Evolutionary conservation across 2,329 filamentous ascomycete species (phyloP).

Genomic region (Monosporascus sp.): DNA sequence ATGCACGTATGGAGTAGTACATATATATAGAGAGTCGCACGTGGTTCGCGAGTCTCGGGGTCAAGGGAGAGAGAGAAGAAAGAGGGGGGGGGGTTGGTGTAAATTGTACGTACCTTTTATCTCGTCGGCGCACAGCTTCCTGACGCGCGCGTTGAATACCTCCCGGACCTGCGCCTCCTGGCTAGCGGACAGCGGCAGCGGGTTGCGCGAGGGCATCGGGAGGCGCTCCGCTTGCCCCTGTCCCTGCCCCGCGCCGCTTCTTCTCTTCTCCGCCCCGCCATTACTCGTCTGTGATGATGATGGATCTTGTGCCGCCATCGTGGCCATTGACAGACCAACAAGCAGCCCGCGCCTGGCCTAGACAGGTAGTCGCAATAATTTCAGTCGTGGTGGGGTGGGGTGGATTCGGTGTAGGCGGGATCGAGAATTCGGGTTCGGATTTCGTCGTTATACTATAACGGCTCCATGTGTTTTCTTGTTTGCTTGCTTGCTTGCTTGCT

Average conservation of each 20-base stretch:
- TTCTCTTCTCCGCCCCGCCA: neutral
- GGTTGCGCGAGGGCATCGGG: conserved; percentile 63
- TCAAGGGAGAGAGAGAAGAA: too few species aligned
- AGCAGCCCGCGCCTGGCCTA: too few species aligned
- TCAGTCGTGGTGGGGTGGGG: neutral
- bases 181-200: conserved; percentile 61
- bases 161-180: conserved; percentile 37
- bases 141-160: conserved; percentile 55
- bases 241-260: neutral
- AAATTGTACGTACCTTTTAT: conserved; percentile 58
- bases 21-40: neutral
- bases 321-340: conserved; percentile 25
- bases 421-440: neutral
- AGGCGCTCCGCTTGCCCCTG: conserved; percentile 17
- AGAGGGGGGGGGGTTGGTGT: too few species aligned
- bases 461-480: conserved; percentile 5
- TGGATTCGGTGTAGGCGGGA: neutral
- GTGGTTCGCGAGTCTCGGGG: neutral
- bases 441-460: conserved; percentile 4
- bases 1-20: neutral
- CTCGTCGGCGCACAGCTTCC: conserved; percentile 68
- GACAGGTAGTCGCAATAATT: too few species aligned
- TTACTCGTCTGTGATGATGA: conserved; percentile 25
- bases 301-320: conserved; percentile 35
- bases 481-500: too few species aligned